These are phyloP conservation scores for Termitomyces titanicus DNA, from an alignment of 768 basidiomycete species.

Conservation along the genomic window DNA sequence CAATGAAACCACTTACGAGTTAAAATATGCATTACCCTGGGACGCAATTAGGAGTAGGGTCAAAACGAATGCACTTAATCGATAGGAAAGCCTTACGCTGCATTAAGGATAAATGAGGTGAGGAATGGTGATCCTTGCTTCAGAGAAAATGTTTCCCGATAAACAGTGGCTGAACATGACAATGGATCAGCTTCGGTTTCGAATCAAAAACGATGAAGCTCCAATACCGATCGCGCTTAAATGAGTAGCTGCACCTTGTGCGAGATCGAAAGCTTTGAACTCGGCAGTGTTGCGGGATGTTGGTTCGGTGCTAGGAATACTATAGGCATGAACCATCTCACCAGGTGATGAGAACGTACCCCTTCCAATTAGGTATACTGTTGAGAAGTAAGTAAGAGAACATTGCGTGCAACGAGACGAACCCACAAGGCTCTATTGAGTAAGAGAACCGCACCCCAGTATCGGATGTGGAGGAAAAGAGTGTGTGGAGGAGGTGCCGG, in stretches of 20 bases:
- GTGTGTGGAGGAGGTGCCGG: conserved; percentile 60
- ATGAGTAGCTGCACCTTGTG: conserved; percentile 70
- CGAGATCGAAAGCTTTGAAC: conserved; percentile 69
- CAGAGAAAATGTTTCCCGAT: conserved; percentile 59
- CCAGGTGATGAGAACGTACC: conserved; percentile 34
- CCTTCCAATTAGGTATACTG: conserved; percentile 73
- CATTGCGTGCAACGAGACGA: not conserved
- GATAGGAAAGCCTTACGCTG: conserved; percentile 49
- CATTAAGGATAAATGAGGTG: conserved; percentile 64
- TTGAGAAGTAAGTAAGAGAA: conserved; percentile 6
- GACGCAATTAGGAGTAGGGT: conserved; percentile 8
- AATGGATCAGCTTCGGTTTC: not conserved
- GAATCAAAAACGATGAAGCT: not conserved
- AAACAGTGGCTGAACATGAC: conserved; percentile 46
- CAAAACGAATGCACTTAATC: conserved; percentile 4
- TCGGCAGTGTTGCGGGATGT: conserved; percentile 47
- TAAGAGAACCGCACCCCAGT: conserved; percentile 72
- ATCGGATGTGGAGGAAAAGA: conserved; percentile 66
- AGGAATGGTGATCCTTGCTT: conserved; percentile 61
- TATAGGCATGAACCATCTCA: conserved; percentile 3
- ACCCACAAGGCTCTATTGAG: conserved; percentile 80
- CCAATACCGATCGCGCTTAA: conserved; percentile 57
- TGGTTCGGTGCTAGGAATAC: conserved; percentile 35
- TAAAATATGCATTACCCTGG: conserved; percentile 76
- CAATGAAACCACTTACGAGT: conserved; percentile 44